These are phyloP conservation scores for Cinnamomum chago DNA, from an alignment of 164 flowering plant species.

Conservation along the genomic window DNA sequence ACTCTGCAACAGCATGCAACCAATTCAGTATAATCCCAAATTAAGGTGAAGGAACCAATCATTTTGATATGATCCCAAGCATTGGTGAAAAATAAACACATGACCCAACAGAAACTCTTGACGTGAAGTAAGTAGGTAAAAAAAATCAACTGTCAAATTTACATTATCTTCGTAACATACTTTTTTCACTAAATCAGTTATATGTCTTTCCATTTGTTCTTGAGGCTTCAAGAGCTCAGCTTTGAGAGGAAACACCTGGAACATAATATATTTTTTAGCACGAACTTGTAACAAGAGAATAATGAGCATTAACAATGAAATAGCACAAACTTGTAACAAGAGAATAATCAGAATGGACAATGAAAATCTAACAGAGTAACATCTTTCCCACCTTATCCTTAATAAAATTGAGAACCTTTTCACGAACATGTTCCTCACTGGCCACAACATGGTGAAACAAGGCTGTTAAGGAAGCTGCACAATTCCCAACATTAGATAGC, in stretches of 20 bases:
- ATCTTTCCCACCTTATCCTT: conserved; percentile 68
- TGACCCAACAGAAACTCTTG: not conserved
- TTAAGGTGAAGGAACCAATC: not conserved
- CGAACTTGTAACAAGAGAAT: conserved; percentile 5
- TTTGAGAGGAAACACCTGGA: conserved; percentile 88
- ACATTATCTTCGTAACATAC: conserved; percentile 24
- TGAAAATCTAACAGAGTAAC: not conserved
- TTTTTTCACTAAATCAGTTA: conserved; percentile 86
- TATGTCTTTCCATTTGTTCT: conserved; percentile 92
- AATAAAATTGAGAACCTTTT: conserved; percentile 72
- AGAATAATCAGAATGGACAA: not conserved
- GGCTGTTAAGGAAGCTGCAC: conserved; percentile 81
- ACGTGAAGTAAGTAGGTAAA: too few relatives aligned
- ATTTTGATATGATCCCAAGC: not conserved
- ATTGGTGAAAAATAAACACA: not conserved
- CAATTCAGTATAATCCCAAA: conserved; percentile 3
- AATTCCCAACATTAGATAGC: conserved; percentile 1
- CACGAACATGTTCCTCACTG: conserved; percentile 77
- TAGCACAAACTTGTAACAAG: not conserved
- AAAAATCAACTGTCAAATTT: not conserved
- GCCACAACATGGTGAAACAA: conserved; percentile 71
- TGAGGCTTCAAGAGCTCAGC: conserved; percentile 83
- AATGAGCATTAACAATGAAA: not conserved
- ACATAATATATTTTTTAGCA: conserved; percentile 5
- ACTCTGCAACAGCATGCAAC: conserved; percentile 62